These are phyloP conservation scores for Rosa persica DNA, from an alignment of 306 rosid species.

Conservation along the genomic window DNA sequence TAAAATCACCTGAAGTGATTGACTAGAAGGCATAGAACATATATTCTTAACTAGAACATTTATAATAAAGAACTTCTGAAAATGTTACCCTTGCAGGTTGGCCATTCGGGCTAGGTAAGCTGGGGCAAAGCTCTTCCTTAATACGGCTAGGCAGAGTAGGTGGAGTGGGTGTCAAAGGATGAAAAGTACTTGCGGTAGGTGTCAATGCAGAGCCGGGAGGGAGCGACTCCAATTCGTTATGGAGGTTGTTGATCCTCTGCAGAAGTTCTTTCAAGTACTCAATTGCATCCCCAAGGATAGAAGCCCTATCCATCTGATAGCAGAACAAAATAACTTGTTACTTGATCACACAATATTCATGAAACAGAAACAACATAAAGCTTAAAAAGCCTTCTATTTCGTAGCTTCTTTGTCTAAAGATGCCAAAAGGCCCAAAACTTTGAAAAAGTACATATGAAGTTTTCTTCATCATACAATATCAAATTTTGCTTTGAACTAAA, in stretches of 20 bases:
- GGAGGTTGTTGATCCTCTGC: slow-evolving; percentile 87
- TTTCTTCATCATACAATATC: neutral
- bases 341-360: neutral
- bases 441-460: neutral
- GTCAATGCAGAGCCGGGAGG: slow-evolving; percentile 65
- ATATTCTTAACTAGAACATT: neutral
- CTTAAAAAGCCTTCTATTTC: neutral
- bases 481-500: neutral
- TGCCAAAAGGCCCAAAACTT: no score
- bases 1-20: neutral
- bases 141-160: slow-evolving; percentile 75
- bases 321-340: slow-evolving; percentile 5
- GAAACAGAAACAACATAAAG: slow-evolving; percentile 5
- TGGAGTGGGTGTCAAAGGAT: slow-evolving; percentile 81
- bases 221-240: slow-evolving; percentile 77
- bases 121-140: slow-evolving; percentile 88
- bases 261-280: slow-evolving; percentile 95
- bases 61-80: neutral
- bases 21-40: neutral
- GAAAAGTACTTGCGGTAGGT: slow-evolving; percentile 60
- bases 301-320: slow-evolving; percentile 93
- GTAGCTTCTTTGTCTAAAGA: neutral
- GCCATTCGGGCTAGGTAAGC: slow-evolving; percentile 69
- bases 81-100: slow-evolving; percentile 74
- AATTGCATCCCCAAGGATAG: slow-evolving; percentile 96